Evolutionary conservation across 192 early-diverging fungal species (phyloP), one percentile per base, ranked within the genome.

Genomic region (Diversispora eburnea): DNA sequence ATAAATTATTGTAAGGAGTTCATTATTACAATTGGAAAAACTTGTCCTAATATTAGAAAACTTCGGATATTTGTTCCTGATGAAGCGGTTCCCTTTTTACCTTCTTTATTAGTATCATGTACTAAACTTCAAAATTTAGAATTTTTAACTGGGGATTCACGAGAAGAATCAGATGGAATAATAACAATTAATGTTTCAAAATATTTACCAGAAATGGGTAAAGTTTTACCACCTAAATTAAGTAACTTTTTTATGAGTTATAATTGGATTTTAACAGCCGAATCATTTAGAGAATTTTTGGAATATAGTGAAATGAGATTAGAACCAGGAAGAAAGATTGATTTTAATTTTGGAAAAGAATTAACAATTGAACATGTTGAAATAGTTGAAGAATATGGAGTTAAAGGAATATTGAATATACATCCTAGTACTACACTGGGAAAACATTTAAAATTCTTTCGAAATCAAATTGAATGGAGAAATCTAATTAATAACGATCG

Each of bases 391-490:
- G 57, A 58, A 22, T 58, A 22, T 58, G 57, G 57, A 10, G 19
- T 22, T 22, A n/a, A 22, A 22, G 57, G 57, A 22, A 22, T 58
- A 58, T 20, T 58, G 22, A 22, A 58, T 58, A 22, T 58, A 58
- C 25, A 33, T 33, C 8, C 19, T 3, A 8, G 25, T 58, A 58
- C 57, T 8, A 9, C 57, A 10, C 57, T 58, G 19, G 57, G 57
- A 15, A 58, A 10, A 22, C 19, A 58, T 58, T 58, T 58, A 58
- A n/a, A 58, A 58, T 58, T 58, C 8, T 58, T 22, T 22, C 57
- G 57, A 22, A n/a, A 58, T 22, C 57, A 58, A 58, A 22, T 58
- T 58, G 57, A 58, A 58, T 58, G 57, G 57, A 58, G 25, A 58
- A 33, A 33, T 33, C 0, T 33, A 1, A 33, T 33, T 33, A 33